Base-by-base conservation (phyloP, 805 yeast species). In the Teunomyces panamensis region DNA sequence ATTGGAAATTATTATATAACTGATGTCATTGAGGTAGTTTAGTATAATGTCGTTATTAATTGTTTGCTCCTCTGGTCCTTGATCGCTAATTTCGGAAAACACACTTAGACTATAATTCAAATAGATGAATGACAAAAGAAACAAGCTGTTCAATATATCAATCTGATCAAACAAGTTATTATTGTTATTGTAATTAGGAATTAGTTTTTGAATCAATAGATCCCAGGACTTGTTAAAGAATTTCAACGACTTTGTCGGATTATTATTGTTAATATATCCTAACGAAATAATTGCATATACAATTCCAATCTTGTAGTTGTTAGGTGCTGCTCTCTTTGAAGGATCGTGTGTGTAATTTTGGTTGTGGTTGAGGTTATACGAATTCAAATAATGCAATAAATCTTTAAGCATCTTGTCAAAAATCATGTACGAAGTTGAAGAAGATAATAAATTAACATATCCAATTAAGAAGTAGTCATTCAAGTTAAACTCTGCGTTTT, bases 1-100 rank as follows among this genome's bases (percentile, higher is more conserved):
- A 48, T 73, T 72, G 28, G 72, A 57, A 45, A 76, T 59, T 41
- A 77, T 74, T 20, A 76, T 68, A 49, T 63, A 64, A 29, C 74
- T 64, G 11, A 75, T 72, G 49, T 78, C 78, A 53, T 79, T 77
- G 43, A 80, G 62, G 51, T 77, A 76, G 52, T 77, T 76, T 49
- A 79, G 65, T 5, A 79, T 65, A 30, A 78, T 70, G 46, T 76
- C 79, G 26, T 73, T 69, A 29, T 74, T 73, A n/a, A 77, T 57
- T 20, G 41, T 37, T n/a, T 37, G 41, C n/a, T 64, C 51, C 16
- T 47, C 53, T 16, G 43, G 43, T 9, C 53, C 51, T 27, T 50
- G 47, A 13, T 52, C 52, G 5, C 44, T 50, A 9, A 20, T 30
- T 5, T 46, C 49, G 16, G 29, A 43, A 30, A 27, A 33, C 32